Evolutionary conservation across 176 grass and related monocot species (phyloP), one percentile per base, ranked within the genome.

Genomic region (Eleusine indica): DNA sequence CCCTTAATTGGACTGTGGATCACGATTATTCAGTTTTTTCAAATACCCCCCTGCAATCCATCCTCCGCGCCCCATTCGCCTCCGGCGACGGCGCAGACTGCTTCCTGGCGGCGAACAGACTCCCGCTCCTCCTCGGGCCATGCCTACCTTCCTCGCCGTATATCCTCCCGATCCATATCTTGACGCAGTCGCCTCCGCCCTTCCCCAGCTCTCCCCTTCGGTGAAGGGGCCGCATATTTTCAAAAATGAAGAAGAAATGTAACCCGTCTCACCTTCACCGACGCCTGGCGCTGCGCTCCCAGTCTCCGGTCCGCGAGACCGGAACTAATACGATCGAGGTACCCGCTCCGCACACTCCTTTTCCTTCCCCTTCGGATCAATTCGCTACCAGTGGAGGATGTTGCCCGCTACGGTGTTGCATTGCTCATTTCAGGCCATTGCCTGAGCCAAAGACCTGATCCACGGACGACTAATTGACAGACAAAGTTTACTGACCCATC

Each of bases 321-420:
- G 15, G 39, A 78, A 17, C 58, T 22, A 44, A 78, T 4, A 17
- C 44, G 70, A 30, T 51, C 76, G 22, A 78, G 76, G 76, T 78
- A 78, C 65, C 17, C 4, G 18, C 5, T 17, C 3, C 4, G 54
- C 54, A 57, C 4, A 18, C 18, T 7, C 5, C 54, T 57, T 4
- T 79, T 35, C 7, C 40, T 30, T 32, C 22, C 42, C 41, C 1
- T 3, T 14, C 18, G 40, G 60, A 66, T 49, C 76, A 66, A 66
- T 44, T 61, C 2, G 58, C 58, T 61, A 61, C 58, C n/a, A 25
- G 58, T 6, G 6, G 18, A 57, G 4, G 54, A 57, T 57, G 54
- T 54, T 17, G 52, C 58, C n/a, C 62, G 29, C 64, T 78, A 7
- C 16, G 52, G 53, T 29, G 21, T 11, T 19, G 25, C 54, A 61